Evolutionary conservation across 805 yeast species (phyloP).

Genomic region (Kuraishia hungarica): DNA sequence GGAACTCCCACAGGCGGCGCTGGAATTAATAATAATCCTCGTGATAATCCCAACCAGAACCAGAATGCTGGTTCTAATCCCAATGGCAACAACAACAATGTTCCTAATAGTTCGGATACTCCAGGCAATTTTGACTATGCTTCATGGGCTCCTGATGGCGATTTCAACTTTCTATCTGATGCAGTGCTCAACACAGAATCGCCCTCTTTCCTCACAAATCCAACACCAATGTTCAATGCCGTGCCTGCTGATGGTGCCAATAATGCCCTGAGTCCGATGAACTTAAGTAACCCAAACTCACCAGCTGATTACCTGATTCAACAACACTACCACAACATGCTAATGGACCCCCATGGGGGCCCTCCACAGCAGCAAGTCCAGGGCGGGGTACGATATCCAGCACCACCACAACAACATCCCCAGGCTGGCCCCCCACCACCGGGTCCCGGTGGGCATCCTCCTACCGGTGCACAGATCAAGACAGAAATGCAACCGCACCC

Average conservation of each 20-base stretch:
- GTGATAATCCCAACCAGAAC: not conserved
- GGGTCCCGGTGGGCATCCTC: too few relatives aligned
- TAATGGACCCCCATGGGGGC: constrained; percentile 15
- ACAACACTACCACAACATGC: constrained; percentile 23
- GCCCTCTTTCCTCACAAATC: constrained; percentile 5
- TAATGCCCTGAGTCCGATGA: constrained; percentile 15
- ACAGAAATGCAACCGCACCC: not conserved
- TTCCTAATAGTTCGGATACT: not conserved
- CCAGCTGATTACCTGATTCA: constrained; percentile 24
- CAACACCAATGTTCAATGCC: not conserved
- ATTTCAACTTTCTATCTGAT: constrained; percentile 17
- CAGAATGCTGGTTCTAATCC: not conserved
- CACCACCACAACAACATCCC: too few relatives aligned
- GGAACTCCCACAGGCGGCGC: not conserved
- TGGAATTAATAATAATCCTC: not conserved
- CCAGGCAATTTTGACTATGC: constrained; percentile 15
- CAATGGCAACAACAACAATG: not conserved
- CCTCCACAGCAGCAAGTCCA: constrained; percentile 7
- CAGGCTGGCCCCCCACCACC: constrained; percentile 11
- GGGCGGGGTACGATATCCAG: not conserved
- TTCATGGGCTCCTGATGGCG: constrained; percentile 20
- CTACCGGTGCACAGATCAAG: not conserved
- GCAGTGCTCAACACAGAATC: constrained; percentile 10
- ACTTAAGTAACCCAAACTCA: constrained; percentile 14
- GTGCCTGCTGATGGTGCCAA: constrained; percentile 6